Conservation (phyloP, 2,329 filamentous ascomycete species). For the Blastomyces emzantsi region DNA sequence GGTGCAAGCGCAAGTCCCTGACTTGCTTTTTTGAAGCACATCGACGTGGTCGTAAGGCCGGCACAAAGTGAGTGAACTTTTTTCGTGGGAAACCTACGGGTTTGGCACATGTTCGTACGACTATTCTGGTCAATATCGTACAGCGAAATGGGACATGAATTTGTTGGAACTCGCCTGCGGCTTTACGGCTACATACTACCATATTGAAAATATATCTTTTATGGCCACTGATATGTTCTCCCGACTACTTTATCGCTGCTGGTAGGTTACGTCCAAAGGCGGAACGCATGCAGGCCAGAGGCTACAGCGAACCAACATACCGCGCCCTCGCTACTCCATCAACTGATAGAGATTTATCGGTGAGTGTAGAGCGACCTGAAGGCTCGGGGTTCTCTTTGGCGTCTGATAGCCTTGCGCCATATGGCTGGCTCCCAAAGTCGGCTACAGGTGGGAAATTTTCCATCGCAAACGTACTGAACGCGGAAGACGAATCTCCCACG, state of each 20-base stretch:
- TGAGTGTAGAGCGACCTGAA: not conserved
- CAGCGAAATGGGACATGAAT: not conserved
- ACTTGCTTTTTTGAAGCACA: slow-evolving; percentile 34
- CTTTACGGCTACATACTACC: not conserved
- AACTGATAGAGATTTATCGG: not conserved
- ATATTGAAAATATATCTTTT: not conserved
- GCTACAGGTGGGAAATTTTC: slow-evolving; percentile 22
- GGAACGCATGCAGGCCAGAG: slow-evolving; percentile 13
- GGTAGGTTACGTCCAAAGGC: slow-evolving; percentile 17
- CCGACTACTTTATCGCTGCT: not conserved
- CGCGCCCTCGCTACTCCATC: slow-evolving; percentile 1
- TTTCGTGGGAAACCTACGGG: not conserved
- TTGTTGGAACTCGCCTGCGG: not conserved
- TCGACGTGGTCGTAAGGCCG: slow-evolving; percentile 33
- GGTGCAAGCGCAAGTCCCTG: slow-evolving; percentile 32
- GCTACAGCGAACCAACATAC: not conserved
- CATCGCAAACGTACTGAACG: slow-evolving; percentile 19
- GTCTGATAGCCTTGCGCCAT: slow-evolving; percentile 16
- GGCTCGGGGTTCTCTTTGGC: slow-evolving; percentile 6
- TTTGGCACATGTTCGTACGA: slow-evolving; percentile 1
- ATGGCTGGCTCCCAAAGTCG: slow-evolving; percentile 16
- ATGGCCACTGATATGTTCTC: slow-evolving; percentile 3
- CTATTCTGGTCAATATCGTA: not conserved
- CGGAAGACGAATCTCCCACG: slow-evolving; percentile 13
- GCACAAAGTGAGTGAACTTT: slow-evolving; percentile 23